A percentile compares a stretch with the other conserved stretches of the same genome.
phyloP scores from a whole-genome alignment of 495 filamentous ascomycete species.

The Aspergillus asperescens region DNA sequence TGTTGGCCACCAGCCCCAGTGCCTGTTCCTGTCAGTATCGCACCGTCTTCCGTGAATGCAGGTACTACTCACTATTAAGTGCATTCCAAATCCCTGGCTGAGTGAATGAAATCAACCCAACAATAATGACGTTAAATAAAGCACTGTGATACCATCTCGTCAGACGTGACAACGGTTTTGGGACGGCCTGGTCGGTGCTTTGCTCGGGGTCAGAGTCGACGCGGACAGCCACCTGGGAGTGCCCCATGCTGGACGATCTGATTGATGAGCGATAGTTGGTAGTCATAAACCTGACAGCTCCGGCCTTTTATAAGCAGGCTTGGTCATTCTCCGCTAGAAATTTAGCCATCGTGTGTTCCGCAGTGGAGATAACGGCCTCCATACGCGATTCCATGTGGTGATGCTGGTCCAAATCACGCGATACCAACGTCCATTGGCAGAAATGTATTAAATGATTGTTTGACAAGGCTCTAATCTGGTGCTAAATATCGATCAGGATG shows the following conservation, averaged over 20 bases:
- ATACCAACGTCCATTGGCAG: not conserved
- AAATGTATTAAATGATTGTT: not conserved
- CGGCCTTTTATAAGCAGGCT: not conserved
- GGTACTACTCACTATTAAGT: not conserved
- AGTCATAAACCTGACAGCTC: not conserved
- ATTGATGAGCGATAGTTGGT: not conserved
- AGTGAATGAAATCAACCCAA: slow-evolving; percentile 9
- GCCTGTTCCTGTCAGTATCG: not conserved
- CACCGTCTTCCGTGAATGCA: not conserved
- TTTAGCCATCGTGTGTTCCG: not conserved
- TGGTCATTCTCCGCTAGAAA: not conserved
- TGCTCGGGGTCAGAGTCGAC: slow-evolving; percentile 2
- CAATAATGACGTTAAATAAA: slow-evolving; percentile 11
- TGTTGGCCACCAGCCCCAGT: slow-evolving; percentile 8
- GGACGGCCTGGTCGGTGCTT: slow-evolving; percentile 3
- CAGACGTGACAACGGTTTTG: not conserved
- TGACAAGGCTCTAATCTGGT: not conserved
- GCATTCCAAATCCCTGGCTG: slow-evolving; percentile 13
- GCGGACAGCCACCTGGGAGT: not conserved
- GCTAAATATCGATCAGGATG: not conserved
- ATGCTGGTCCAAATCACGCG: slow-evolving; percentile 1
- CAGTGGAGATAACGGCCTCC: not conserved
- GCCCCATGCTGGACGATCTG: slow-evolving; percentile 1
- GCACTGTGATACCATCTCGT: slow-evolving; percentile 12
- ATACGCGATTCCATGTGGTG: not conserved